Evolutionary conservation across 257 asterid species (phyloP), one percentile per base, ranked within the genome.

Genomic region (Eucommia ulmoides): DNA sequence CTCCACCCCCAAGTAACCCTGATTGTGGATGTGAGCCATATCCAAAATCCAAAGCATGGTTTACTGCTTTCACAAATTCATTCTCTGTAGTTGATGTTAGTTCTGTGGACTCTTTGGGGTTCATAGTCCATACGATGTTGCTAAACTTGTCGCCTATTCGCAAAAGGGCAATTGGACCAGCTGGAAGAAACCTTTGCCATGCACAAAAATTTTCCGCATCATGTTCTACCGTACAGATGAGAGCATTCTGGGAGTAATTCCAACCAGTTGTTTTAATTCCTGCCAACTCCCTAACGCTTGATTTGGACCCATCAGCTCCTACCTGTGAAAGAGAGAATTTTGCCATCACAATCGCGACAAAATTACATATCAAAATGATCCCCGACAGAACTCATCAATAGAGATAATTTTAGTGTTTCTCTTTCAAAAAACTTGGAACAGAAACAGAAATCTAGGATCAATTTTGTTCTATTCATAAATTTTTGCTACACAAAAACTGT

Each of bases 91-190:
- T 66, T 18, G 84, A 80, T 68, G 72, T 83, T 41, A 83, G 75
- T n/a, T 66, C 63, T 21, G 18, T 51, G 8, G 96, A 67, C 61
- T 86, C 94, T 44, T 83, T 82, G 0, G 96, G 95, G 46, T 52
- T 67, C 99, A 86, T 86, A 51, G 96, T 81, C 99, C 99, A 91
- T 48, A 91, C 96, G 16, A 83, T 86, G 63, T 86, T 91, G 80
- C 99, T 91, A 79, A 73, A 91, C 7, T 68, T 81, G 51, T 79
- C 82, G 12, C 99, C 95, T 15, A 86, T 61, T 5, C 95, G 95
- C 25, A 91, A 74, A 52, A 91, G 95, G 24, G 99, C 99, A 24
- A 91, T 81, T 45, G 99, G 99, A 49, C 96, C 96, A 42, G 64
- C 73, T 7, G 86, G 93, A 22, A 91, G 70, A 63, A 91, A 91